phyloP scores from a whole-genome alignment of 2,329 filamentous ascomycete genomes.

The Rosellinia necatrix region DNA sequence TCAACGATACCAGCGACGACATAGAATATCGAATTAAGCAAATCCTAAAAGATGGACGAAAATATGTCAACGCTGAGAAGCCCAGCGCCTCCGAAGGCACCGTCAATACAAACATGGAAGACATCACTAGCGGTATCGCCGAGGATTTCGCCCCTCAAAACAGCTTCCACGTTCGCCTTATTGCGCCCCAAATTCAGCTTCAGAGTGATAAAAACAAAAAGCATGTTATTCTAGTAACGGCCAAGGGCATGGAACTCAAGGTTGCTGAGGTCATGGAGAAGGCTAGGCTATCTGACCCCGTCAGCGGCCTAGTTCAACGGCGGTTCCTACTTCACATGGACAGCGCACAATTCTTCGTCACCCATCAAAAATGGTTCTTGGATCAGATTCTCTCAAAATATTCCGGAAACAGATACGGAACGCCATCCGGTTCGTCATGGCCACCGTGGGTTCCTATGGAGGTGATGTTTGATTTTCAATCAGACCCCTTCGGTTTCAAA shows the following conservation, averaged over 20 bases:
- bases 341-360: constrained; percentile 97
- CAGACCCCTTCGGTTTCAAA: constrained; percentile 96
- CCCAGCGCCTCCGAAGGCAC: constrained; percentile 43
- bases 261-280: constrained; percentile 98
- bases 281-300: constrained; percentile 84
- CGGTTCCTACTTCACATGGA: constrained; percentile 96
- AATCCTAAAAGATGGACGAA: constrained; percentile 81
- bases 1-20: constrained; percentile 64
- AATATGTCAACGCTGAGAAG: constrained; percentile 77
- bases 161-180: constrained; percentile 91
- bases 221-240: constrained; percentile 93
- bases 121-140: constrained; percentile 76
- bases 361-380: constrained; percentile 87
- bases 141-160: constrained; percentile 89
- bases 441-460: constrained; percentile 98
- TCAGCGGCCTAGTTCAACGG: constrained; percentile 93
- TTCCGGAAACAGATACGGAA: constrained; percentile 90
- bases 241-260: constrained; percentile 98
- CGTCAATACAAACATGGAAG: constrained; percentile 56
- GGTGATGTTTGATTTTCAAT: constrained; percentile 95
- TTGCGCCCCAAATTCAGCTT: constrained; percentile 96
- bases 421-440: constrained; percentile 84
- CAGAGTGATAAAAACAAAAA: constrained; percentile 98
- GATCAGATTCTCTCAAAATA: constrained; percentile 89
- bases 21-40: constrained; percentile 86